Evolutionary conservation across 2,329 filamentous ascomycete species (phyloP), one percentile per base, ranked within the genome.

Genomic region (Zarea fungicola): DNA sequence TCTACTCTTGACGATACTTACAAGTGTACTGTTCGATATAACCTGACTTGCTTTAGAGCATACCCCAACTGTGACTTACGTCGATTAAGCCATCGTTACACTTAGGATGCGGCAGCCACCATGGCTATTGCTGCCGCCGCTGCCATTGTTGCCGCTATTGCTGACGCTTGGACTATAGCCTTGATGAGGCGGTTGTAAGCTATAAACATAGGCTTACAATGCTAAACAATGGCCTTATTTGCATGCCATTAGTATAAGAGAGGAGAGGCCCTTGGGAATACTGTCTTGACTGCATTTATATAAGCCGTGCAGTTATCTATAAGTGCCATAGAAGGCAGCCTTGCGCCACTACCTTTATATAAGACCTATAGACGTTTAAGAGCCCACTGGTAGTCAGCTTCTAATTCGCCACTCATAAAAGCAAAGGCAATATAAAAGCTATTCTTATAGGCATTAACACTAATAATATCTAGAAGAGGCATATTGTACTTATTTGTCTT

Each of bases 401-500:
- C 46, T 11, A 31, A 13, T 22, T 60, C 50, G 13, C 54, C 36
- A 39, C 31, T 53, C 1, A 58, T 46, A 23, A 60, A 59, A 37
- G 50, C 52, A 53, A 60, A 60, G 7, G 53, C 49, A 36, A 60
- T 58, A 46, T 31, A 61, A 31, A 60, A 61, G 2, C 53, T 55
- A 2, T 42, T 36, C 26, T 57, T 14, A 31, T 31, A 59, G 31
- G 50, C 43, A 50, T 58, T 36, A 48, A 61, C 48, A 3, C 49
- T 45, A 48, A 59, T 45, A 5, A 60, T 59, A 47, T 59, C 50
- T 21, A 60, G 51, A 11, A 61, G 49, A 5, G 45, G 55, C 49
- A 61, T 60, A 2, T 18, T 29, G 19, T 57, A 54, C 39, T 56
- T 59, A 25, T 59, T 60, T 5, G 50, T 60, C 42, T 61, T 59